Evolutionary conservation across 23 red algal genomes (phyloP).

Genomic region (Gracilaria domingensis): DNA sequence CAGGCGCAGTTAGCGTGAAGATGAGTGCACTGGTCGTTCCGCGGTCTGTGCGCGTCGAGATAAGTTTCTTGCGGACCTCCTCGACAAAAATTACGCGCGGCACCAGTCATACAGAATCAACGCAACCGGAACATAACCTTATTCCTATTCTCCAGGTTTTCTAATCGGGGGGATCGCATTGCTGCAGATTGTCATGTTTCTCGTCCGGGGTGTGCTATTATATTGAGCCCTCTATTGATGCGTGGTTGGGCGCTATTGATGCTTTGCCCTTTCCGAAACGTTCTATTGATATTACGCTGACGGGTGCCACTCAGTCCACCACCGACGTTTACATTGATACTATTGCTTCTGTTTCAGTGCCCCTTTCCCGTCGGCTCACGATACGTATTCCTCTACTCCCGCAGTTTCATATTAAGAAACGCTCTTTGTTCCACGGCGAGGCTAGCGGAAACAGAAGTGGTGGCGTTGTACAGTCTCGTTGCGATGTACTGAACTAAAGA

Average conservation of each 20-base stretch:
- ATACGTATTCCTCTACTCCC: constrained; percentile 38
- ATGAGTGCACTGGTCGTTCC: constrained; percentile 32
- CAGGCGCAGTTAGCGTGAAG: constrained; percentile 50
- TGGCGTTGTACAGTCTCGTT: constrained; percentile 66
- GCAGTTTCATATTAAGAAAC: constrained; percentile 52
- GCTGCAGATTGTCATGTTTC: constrained; percentile 81
- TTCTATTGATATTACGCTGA: constrained; percentile 66
- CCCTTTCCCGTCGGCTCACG: constrained; percentile 71
- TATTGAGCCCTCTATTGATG: constrained; percentile 78
- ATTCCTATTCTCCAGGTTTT: constrained; percentile 74
- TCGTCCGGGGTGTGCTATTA: constrained; percentile 79
- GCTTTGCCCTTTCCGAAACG: constrained; percentile 79
- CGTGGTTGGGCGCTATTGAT: no score
- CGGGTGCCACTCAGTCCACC: constrained; percentile 65
- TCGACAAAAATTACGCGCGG: constrained; percentile 91
- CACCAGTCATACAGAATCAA: constrained; percentile 80
- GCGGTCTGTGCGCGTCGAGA: constrained; percentile 73
- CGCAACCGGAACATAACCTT: constrained; percentile 68
- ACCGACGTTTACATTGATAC: constrained; percentile 71
- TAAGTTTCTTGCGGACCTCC: constrained; percentile 87
- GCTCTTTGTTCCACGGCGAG: constrained; percentile 7
- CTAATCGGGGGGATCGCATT: constrained; percentile 61
- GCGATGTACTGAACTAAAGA: constrained; percentile 64
- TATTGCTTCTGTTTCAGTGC: constrained; percentile 75
- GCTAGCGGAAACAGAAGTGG: constrained; percentile 3